These are phyloP conservation scores for Hypocrella siamensis DNA, from an alignment of 2,329 filamentous ascomycete genomes.

Conservation along the genomic window DNA sequence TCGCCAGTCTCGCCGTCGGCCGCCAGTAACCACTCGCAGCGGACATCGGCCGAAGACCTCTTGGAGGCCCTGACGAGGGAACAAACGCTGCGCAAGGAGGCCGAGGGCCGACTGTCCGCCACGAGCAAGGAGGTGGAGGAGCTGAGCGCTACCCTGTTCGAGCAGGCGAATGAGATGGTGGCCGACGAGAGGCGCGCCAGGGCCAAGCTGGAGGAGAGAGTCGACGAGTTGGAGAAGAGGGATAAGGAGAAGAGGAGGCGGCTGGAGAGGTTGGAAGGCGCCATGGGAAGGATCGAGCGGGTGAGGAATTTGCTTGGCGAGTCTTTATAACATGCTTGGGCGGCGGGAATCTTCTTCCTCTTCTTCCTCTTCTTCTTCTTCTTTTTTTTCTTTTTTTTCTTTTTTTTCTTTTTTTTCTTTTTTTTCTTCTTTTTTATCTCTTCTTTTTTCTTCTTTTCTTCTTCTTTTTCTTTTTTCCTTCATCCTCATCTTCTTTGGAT, in stretches of 20 bases:
- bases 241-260: constrained; percentile 55
- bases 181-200: constrained; percentile 57
- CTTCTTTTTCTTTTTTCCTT: no score
- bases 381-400: not conserved
- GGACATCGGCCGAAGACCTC: constrained; percentile 29
- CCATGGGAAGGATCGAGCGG: constrained; percentile 54
- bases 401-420: no score
- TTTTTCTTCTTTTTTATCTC: no score
- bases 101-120: constrained; percentile 50
- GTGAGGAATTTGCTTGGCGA: constrained; percentile 44
- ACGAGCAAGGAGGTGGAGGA: constrained; percentile 66
- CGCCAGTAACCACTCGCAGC: constrained; percentile 3
- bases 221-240: constrained; percentile 51
- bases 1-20: constrained; percentile 13
- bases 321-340: constrained; percentile 1
- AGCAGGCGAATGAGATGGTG: constrained; percentile 81
- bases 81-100: constrained; percentile 47
- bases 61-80: constrained; percentile 50
- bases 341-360: not conserved
- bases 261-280: constrained; percentile 55
- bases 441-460: no score
- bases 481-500: no score
- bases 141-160: constrained; percentile 58
- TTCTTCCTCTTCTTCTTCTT: not conserved
- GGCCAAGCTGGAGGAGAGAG: constrained; percentile 54